Percentiles rank a stretch among this genome's conserved stretches.
Evolutionary conservation across 768 basidiomycete genomes (phyloP).

Genomic region (Dacryopinax spathularia): DNA sequence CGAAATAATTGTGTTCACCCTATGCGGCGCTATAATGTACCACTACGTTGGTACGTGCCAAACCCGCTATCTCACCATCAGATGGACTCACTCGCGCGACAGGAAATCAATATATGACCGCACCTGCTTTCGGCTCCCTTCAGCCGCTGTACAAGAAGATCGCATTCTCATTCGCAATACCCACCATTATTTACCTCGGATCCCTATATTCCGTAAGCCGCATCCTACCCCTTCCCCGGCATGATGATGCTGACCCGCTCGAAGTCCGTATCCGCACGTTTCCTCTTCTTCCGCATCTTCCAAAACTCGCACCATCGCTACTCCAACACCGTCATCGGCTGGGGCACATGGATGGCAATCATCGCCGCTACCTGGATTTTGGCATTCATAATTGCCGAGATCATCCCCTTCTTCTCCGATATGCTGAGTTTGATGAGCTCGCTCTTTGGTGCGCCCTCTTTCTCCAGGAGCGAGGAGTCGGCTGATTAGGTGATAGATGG

Average conservation of each 20-base stretch:
- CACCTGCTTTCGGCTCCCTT: constrained; percentile 33
- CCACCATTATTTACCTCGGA: constrained; percentile 34
- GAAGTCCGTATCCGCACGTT: constrained; percentile 31
- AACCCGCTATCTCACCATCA: not conserved
- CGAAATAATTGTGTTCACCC: constrained; percentile 30
- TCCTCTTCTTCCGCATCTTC: constrained; percentile 35
- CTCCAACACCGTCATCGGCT: constrained; percentile 25
- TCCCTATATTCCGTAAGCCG: constrained; percentile 30
- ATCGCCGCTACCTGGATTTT: constrained; percentile 24
- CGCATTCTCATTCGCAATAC: constrained; percentile 34
- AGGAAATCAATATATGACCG: constrained; percentile 33
- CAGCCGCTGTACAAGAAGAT: constrained; percentile 28
- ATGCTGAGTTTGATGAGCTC: constrained; percentile 32
- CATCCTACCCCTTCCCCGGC: not conserved
- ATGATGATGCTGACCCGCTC: not conserved
- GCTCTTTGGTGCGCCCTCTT: constrained; percentile 26
- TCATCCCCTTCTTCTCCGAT: constrained; percentile 29
- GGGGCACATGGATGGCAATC: constrained; percentile 24
- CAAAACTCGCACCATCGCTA: constrained; percentile 10
- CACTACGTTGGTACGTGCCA: constrained; percentile 23
- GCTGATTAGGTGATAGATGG: too few relatives aligned
- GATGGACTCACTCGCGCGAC: not conserved
- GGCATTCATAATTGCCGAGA: constrained; percentile 26
- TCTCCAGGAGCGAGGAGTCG: constrained; percentile 7
- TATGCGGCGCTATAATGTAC: constrained; percentile 34